Base-by-base conservation (phyloP, 345 rosid genomes). In the Hypericum androsaemum region DNA sequence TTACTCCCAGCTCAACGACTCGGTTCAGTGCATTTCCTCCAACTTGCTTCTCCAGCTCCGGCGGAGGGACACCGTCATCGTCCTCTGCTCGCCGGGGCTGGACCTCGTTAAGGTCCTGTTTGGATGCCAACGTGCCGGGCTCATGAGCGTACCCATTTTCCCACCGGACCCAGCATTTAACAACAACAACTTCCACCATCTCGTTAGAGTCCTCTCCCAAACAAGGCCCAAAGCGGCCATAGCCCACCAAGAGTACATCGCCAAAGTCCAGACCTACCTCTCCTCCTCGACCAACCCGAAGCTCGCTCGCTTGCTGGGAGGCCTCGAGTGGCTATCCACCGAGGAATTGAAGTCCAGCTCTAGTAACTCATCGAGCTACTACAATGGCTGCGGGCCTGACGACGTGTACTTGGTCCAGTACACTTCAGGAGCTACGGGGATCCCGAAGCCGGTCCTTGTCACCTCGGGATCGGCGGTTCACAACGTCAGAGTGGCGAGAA, bases 351-450 rank as follows among this genome's bases (percentile, higher is more conserved):
- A 2, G 16, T 17, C 7, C 2, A 50, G 37, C 52, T 61, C 41
- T 5, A 39, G 14, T 7, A 37, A 0, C 7, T 6, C 38, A 10
- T 43, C 49, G 7, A 16, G 8, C 7, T 2, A 2, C 0, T 74
- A 74, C 37, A 58, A 55, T 13, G 83, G 89, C 8, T 67, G 79
- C 65, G 55, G 43, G 40, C 63, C 71, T 1, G 63, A 75, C 39
- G 83, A 79, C 35, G 54, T 70, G 39, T 79, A 73, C 49, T 60
- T 82, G 68, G 75, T 79, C 50, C 89, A 79, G 28, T 79, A 82
- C 81, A 79, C 83, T 56, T 82, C 83, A 39, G 86, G 86, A 41
- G 71, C 89, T 10, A 82, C 86, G 3, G 81, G 80, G 61, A 71
- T 79, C 39, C 83, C 83, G 0, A 82, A 82, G 54, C 86, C 80